Evolutionary conservation across 345 rosid genomes (phyloP).

Genomic region (Laguncularia racemosa): DNA sequence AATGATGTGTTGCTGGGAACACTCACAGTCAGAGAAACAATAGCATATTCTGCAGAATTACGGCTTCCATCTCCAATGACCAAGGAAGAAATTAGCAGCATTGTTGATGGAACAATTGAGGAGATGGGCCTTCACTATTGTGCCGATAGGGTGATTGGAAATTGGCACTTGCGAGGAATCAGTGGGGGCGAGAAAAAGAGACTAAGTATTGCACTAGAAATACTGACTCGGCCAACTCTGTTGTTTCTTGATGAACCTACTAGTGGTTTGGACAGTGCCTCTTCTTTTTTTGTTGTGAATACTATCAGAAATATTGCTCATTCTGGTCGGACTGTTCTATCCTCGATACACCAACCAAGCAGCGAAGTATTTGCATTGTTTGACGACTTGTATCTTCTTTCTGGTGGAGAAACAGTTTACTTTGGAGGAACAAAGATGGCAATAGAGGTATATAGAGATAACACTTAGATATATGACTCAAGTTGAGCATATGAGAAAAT

Average conservation of each 20-base stretch:
- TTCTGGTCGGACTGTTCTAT: slow-evolving; percentile 46
- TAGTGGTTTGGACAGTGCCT: slow-evolving; percentile 71
- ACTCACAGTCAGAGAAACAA: slow-evolving; percentile 59
- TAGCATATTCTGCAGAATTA: slow-evolving; percentile 51
- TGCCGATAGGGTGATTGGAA: slow-evolving; percentile 44
- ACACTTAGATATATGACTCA: no score
- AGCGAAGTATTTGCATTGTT: slow-evolving; percentile 65
- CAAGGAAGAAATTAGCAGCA: slow-evolving; percentile 28
- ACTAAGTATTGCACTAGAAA: slow-evolving; percentile 58
- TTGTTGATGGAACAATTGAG: slow-evolving; percentile 40
- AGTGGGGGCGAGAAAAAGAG: slow-evolving; percentile 78
- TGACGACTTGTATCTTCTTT: slow-evolving; percentile 57
- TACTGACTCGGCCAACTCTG: slow-evolving; percentile 43
- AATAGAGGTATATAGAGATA: slow-evolving; percentile 30
- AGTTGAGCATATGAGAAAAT: neutral
- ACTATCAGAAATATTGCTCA: slow-evolving; percentile 47
- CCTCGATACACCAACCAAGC: slow-evolving; percentile 70
- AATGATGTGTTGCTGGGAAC: slow-evolving; percentile 55
- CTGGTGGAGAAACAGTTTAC: slow-evolving; percentile 57
- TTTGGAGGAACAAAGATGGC: slow-evolving; percentile 58
- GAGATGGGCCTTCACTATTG: slow-evolving; percentile 71
- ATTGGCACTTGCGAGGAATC: slow-evolving; percentile 67
- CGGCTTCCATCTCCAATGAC: slow-evolving; percentile 43
- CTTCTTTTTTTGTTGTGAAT: slow-evolving; percentile 53
- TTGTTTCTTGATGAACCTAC: slow-evolving; percentile 75